Evolutionary conservation across 1,284 basidiomycete genomes (phyloP), one percentile per base, ranked within the genome.

Genomic region (Cutaneotrichosporon curvatum): DNA sequence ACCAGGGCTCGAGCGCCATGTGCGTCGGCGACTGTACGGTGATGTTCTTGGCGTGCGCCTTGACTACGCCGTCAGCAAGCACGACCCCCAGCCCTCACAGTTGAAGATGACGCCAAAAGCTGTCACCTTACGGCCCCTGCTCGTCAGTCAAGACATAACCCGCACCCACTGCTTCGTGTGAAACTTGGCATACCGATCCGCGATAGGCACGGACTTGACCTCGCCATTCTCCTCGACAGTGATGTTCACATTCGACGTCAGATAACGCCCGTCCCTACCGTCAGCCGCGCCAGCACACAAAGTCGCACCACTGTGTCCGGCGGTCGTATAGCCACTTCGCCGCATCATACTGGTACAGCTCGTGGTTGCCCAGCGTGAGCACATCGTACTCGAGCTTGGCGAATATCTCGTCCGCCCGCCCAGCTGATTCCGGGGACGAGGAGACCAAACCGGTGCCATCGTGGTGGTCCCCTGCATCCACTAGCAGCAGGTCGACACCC

Each of bases 361-460:
- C 89, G 60, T 92, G 88, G 60, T 92, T 92, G 61, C 90, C 89
- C 50, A 91, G 87, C 0, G 85, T 74, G 59, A 91, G 79, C 8
- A 89, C 60, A 63, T 94, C 90, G 62, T 89, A 92, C 0, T 84
- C 81, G 22, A 92, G 75, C 56, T 81, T 72, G 23, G 80, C 73
- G 56, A 92, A 77, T 68, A 87, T 83, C 60, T 84, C 83, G 57
- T 90, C 87, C 0, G 81, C 80, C 11, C 84, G 68, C 0, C 83
- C 83, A 38, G 85, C 87, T 3, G 82, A 79, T 78, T 36, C 4
- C 0, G 45, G 37, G 18, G 53, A 58, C 22, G 64, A 47, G 5
- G 58, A 61, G 9, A 64, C 56, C 28, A 67, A 59, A 4, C 60
- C 60, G 43, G 62, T 60, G 74, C 84, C 87, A 60, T 90, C 87